These are phyloP conservation scores for Scheffersomyces spartinae DNA, from an alignment of 805 yeast genomes.

Conservation along the genomic window DNA sequence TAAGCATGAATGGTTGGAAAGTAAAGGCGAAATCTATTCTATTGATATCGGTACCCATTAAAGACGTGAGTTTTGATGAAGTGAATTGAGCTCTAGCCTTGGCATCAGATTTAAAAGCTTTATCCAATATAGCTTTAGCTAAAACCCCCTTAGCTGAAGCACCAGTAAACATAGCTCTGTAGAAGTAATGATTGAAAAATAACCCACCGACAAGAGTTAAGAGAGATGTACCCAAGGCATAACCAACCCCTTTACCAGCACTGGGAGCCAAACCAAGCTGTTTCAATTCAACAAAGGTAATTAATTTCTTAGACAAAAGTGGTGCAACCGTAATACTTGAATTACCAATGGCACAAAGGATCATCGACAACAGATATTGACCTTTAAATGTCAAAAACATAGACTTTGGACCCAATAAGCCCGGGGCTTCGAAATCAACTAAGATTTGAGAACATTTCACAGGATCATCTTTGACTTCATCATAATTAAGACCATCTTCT, in stretches of 20 bases:
- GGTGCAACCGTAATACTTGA: no score
- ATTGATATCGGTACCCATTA: slow-evolving; percentile 32
- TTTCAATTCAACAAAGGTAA: slow-evolving; percentile 19
- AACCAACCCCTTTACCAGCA: slow-evolving; percentile 28
- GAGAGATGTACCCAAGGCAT: slow-evolving; percentile 25
- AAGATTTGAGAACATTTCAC: slow-evolving; percentile 5
- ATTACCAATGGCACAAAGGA: slow-evolving; percentile 7
- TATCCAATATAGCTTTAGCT: slow-evolving; percentile 24
- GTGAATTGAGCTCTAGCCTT: slow-evolving; percentile 23
- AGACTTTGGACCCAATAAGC: slow-evolving; percentile 7
- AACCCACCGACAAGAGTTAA: slow-evolving; percentile 23
- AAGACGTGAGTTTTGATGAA: slow-evolving; percentile 26
- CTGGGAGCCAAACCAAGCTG: slow-evolving; percentile 12
- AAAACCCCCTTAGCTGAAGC: slow-evolving; percentile 28
- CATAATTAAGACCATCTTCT: slow-evolving; percentile 6
- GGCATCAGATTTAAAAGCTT: slow-evolving; percentile 26
- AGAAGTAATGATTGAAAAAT: slow-evolving; percentile 29
- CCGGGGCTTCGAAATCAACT: slow-evolving; percentile 10
- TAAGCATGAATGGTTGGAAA: slow-evolving; percentile 28
- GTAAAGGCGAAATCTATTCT: slow-evolving; percentile 34
- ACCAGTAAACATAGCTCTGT: slow-evolving; percentile 31
- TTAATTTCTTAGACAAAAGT: slow-evolving; percentile 25
- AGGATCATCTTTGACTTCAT: slow-evolving; percentile 10
- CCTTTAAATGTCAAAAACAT: slow-evolving; percentile 10
- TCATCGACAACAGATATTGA: slow-evolving; percentile 10